Conservation (phyloP, 257 asterid genomes). For the Catharanthus roseus region DNA sequence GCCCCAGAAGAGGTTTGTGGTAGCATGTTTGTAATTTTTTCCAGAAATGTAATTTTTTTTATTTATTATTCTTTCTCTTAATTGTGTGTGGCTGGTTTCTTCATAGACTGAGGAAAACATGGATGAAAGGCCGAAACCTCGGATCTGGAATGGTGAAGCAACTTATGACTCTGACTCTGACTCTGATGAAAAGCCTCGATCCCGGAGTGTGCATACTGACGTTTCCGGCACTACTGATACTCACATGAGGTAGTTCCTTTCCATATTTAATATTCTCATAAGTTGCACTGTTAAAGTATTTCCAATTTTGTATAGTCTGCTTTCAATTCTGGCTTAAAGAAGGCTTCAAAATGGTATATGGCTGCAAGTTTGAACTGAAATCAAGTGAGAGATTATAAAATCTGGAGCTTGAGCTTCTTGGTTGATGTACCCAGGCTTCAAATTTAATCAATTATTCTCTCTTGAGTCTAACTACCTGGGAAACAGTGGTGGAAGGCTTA, state of each 20-base stretch:
- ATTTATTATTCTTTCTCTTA: neutral
- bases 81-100: slow-evolving; percentile 18
- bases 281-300: neutral
- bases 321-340: neutral
- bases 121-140: slow-evolving; percentile 75
- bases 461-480: neutral
- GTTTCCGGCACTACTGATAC: slow-evolving; percentile 26
- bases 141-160: slow-evolving; percentile 76
- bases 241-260: slow-evolving; percentile 45
- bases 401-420: neutral
- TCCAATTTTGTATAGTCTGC: neutral
- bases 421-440: neutral
- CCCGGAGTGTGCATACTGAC: slow-evolving; percentile 35
- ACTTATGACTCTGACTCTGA: slow-evolving; percentile 70
- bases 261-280: slow-evolving; percentile 1
- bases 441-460: neutral
- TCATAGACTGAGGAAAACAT: slow-evolving; percentile 63
- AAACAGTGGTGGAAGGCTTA: neutral
- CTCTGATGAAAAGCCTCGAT: slow-evolving; percentile 41
- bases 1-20: slow-evolving; percentile 69
- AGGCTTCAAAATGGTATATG: neutral
- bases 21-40: neutral
- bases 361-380: neutral
- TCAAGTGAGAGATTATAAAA: neutral
- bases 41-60: neutral